Percentiles rank a stretch among this genome's conserved stretches.
Evolutionary conservation across 176 grass and related monocot genomes (phyloP).

Genomic region (Zea luxurians): DNA sequence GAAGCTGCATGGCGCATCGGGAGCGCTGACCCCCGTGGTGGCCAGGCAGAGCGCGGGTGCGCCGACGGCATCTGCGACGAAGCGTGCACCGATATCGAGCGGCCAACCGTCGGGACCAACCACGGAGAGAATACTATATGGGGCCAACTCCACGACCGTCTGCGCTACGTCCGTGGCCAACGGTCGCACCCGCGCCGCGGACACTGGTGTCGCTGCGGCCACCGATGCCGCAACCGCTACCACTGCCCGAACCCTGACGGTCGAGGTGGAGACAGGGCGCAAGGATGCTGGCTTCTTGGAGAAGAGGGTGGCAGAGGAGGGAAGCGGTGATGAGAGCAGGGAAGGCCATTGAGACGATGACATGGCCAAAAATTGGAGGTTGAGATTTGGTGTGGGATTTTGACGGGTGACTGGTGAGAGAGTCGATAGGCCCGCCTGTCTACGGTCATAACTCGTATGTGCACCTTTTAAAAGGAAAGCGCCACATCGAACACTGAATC

Average conservation of each 20-base stretch:
- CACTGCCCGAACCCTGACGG: neutral
- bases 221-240: neutral
- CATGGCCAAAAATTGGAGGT: constrained; percentile 31
- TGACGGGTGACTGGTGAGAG: neutral
- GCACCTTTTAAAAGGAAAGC: no score
- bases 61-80: constrained; percentile 66
- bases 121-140: constrained; percentile 56
- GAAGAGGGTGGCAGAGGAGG: constrained; percentile 8
- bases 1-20: constrained; percentile 60
- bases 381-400: constrained; percentile 14
- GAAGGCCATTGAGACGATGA: constrained; percentile 11
- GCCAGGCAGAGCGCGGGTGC: constrained; percentile 69
- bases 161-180: constrained; percentile 72
- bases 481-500: no score
- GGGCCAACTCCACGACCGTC: constrained; percentile 75
- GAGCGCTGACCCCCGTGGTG: constrained; percentile 28
- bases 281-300: constrained; percentile 35
- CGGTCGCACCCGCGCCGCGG: constrained; percentile 17
- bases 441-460: neutral
- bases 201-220: neutral
- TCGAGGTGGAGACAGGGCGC: neutral
- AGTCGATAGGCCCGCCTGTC: constrained; percentile 16
- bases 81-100: constrained; percentile 68
- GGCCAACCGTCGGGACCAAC: constrained; percentile 66
- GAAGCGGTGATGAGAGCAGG: constrained; percentile 34